Evolutionary conservation across 495 filamentous ascomycete species (phyloP).

Genomic region (Talaromyces proteolyticus): DNA sequence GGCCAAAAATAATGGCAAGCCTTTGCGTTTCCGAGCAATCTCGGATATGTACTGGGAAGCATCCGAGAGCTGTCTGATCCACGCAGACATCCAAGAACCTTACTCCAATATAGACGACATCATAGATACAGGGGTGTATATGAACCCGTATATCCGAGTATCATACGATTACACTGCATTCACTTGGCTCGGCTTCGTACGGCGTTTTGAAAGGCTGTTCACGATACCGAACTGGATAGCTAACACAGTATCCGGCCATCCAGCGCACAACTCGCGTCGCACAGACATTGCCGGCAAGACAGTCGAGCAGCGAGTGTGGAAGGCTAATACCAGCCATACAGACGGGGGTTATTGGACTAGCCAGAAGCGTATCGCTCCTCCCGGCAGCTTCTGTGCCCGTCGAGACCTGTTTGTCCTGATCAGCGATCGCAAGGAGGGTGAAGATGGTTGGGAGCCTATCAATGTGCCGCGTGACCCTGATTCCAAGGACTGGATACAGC

Average conservation of each 20-base stretch:
- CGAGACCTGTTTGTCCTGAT: slow-evolving; percentile 51
- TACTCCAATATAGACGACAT: slow-evolving; percentile 28
- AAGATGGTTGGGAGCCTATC: slow-evolving; percentile 48
- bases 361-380: slow-evolving; percentile 33
- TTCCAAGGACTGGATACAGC: not conserved
- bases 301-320: slow-evolving; percentile 52
- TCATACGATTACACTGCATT: slow-evolving; percentile 53
- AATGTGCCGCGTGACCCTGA: slow-evolving; percentile 16
- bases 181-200: slow-evolving; percentile 47
- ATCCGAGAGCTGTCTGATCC: slow-evolving; percentile 74
- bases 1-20: slow-evolving; percentile 12
- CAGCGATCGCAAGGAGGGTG: slow-evolving; percentile 39
- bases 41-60: slow-evolving; percentile 66
- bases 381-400: slow-evolving; percentile 54
- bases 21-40: slow-evolving; percentile 61
- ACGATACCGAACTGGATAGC: slow-evolving; percentile 46
- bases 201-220: slow-evolving; percentile 56
- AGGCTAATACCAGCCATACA: slow-evolving; percentile 20
- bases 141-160: slow-evolving; percentile 69
- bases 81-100: slow-evolving; percentile 58
- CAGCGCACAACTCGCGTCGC: slow-evolving; percentile 53
- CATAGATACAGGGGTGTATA: slow-evolving; percentile 53
- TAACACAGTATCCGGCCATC: slow-evolving; percentile 45
- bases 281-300: slow-evolving; percentile 45
- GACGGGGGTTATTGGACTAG: slow-evolving; percentile 36